Evolutionary conservation across 768 basidiomycete genomes (phyloP).

Genomic region (Agrocybe pediades): DNA sequence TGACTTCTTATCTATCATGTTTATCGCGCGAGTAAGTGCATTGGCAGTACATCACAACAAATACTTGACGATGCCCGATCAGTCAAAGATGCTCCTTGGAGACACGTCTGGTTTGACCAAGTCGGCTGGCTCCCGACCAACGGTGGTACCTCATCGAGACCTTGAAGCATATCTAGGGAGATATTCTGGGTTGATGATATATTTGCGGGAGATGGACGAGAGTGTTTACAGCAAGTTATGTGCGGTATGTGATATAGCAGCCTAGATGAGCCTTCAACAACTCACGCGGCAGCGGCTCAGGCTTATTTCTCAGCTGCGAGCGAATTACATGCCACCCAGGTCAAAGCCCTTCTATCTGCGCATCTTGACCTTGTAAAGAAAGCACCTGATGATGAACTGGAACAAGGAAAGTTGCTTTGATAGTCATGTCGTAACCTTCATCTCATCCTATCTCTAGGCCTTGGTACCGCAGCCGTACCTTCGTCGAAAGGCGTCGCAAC

Average conservation of each 20-base stretch:
- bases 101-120: conserved; percentile 59
- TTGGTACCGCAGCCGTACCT: conserved; percentile 41
- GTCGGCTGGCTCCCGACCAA: conserved; percentile 43
- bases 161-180: conserved; percentile 85
- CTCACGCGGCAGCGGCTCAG: conserved; percentile 40
- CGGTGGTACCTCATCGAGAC: conserved; percentile 61
- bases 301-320: conserved; percentile 89
- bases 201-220: conserved; percentile 97
- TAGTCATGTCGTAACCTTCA: not conserved
- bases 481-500: conserved; percentile 44
- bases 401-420: conserved; percentile 55
- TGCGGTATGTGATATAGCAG: conserved; percentile 58
- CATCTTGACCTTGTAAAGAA: conserved; percentile 67
- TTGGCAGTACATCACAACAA: not conserved
- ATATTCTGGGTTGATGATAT: conserved; percentile 89
- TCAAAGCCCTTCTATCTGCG: conserved; percentile 67
- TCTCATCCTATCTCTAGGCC: conserved; percentile 36
- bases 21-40: conserved; percentile 76
- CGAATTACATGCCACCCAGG: conserved; percentile 78
- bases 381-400: conserved; percentile 69
- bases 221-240: conserved; percentile 84
- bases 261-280: conserved; percentile 3
- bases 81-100: conserved; percentile 73
- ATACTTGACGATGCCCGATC: too few relatives aligned
- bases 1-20: conserved; percentile 91